phyloP scores from a whole-genome alignment of 306 rosid species.

The Pterocarpus santalinus region DNA sequence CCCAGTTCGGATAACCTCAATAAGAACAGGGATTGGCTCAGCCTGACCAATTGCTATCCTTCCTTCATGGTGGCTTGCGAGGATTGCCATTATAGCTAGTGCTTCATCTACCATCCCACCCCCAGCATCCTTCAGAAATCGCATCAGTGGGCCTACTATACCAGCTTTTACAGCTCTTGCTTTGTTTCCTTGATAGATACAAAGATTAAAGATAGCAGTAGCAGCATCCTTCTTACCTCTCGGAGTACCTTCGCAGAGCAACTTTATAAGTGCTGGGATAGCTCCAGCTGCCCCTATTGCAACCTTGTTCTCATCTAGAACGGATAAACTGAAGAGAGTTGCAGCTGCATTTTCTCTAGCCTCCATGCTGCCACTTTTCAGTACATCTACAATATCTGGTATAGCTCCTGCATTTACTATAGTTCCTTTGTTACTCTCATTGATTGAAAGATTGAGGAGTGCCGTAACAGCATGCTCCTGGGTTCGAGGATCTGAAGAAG shows the following conservation, averaged over 20 bases:
- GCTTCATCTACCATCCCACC: slow-evolving; percentile 98
- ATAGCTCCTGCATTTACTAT: slow-evolving; percentile 95
- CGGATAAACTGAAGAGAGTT: slow-evolving; percentile 93
- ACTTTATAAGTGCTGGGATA: slow-evolving; percentile 86
- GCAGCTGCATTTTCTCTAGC: slow-evolving; percentile 99
- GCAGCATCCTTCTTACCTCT: slow-evolving; percentile 99
- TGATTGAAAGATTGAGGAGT: slow-evolving; percentile 91
- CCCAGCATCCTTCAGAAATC: slow-evolving; percentile 85
- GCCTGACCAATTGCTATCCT: slow-evolving; percentile 76
- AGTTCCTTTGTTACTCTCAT: slow-evolving; percentile 86
- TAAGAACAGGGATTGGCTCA: slow-evolving; percentile 72
- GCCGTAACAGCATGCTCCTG: slow-evolving; percentile 99
- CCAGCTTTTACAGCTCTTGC: slow-evolving; percentile 97
- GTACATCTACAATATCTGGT: slow-evolving; percentile 91
- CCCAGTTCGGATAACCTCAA: slow-evolving; percentile 87
- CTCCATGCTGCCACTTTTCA: slow-evolving; percentile 94
- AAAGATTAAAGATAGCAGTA: slow-evolving; percentile 92
- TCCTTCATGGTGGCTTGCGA: slow-evolving; percentile 90
- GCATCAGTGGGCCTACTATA: slow-evolving; percentile 77
- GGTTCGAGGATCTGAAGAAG: slow-evolving; percentile 81
- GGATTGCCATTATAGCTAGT: slow-evolving; percentile 91
- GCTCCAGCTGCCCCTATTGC: slow-evolving; percentile 99
- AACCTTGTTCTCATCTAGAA: slow-evolving; percentile 90
- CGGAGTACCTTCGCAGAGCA: slow-evolving; percentile 93
- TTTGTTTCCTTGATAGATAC: slow-evolving; percentile 96